Evolutionary conservation across 1,284 basidiomycete genomes (phyloP).

Genomic region (Austroboletus niveus): DNA sequence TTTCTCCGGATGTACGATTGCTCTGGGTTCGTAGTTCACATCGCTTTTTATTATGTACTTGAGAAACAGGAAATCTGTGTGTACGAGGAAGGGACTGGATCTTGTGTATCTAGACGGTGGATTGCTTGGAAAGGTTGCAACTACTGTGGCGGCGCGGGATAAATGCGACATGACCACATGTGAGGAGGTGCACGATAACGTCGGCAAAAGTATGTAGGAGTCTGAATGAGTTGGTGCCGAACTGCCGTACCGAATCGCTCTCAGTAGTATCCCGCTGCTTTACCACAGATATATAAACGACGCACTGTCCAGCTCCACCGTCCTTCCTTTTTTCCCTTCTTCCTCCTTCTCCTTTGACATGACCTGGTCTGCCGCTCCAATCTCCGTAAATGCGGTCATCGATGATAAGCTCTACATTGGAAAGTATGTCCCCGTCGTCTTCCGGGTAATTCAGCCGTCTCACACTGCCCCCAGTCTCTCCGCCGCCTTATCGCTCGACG

Average conservation of each 20-base stretch:
- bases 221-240: constrained; percentile 15
- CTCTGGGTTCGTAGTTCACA: too few species aligned
- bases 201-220: too few species aligned
- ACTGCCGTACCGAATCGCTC: constrained; percentile 14
- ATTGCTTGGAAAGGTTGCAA: too few species aligned
- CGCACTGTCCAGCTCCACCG: too few species aligned
- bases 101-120: too few species aligned
- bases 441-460: neutral
- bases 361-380: constrained; percentile 31
- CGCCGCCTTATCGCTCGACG: constrained; percentile 43
- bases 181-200: too few species aligned
- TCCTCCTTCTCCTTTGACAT: constrained; percentile 10
- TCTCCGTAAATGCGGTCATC: constrained; percentile 38
- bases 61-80: too few species aligned
- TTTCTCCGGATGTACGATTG: neutral
- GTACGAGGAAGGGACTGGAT: too few species aligned
- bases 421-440: constrained; percentile 39
- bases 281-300: constrained; percentile 3
- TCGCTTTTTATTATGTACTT: too few species aligned
- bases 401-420: constrained; percentile 51
- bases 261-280: neutral
- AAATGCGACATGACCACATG: neutral
- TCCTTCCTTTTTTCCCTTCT: neutral
- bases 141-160: neutral
- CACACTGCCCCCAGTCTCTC: constrained; percentile 39